Percentiles rank a stretch among this genome's conserved stretches.
Evolutionary conservation across 2,329 filamentous ascomycete species (phyloP).

Genomic region (Paracamarosporium sp.): DNA sequence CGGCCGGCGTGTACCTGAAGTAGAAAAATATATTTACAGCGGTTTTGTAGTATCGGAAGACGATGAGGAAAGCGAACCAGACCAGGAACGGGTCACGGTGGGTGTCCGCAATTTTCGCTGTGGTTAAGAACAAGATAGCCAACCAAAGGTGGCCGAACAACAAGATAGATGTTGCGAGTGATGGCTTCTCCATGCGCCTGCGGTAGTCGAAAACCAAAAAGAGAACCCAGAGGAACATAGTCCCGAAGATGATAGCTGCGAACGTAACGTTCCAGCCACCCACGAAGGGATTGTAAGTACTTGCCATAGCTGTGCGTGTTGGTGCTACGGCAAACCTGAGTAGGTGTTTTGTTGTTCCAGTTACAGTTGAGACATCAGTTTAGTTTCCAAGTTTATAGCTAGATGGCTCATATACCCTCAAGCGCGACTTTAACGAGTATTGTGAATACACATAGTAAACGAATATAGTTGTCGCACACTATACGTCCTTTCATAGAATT

Average conservation of each 20-base stretch:
- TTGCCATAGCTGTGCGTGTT: background rate
- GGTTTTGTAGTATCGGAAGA: conserved; percentile 29
- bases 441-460: too few species aligned
- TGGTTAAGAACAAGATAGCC: conserved; percentile 7
- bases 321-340: background rate
- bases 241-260: background rate
- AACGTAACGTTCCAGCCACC: background rate
- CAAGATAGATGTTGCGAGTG: background rate
- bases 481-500: too few species aligned
- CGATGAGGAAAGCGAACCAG: conserved; percentile 19
- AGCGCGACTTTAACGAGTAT: too few species aligned
- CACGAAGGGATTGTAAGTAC: background rate
- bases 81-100: conserved; percentile 10
- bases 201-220: conserved; percentile 4
- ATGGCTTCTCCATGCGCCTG: background rate
- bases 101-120: conserved; percentile 2
- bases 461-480: too few species aligned
- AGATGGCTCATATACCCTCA: too few species aligned
- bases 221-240: background rate
- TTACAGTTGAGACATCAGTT: background rate
- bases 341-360: background rate
- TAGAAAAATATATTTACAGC: conserved; percentile 22
- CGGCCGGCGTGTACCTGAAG: conserved; percentile 19
- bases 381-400: too few species aligned
- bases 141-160: conserved; percentile 21